A percentile compares a stretch with the other conserved stretches of the same genome.
phyloP scores from a whole-genome alignment of 2,329 filamentous ascomycete genomes.

The Tolypocladium tropicale region DNA sequence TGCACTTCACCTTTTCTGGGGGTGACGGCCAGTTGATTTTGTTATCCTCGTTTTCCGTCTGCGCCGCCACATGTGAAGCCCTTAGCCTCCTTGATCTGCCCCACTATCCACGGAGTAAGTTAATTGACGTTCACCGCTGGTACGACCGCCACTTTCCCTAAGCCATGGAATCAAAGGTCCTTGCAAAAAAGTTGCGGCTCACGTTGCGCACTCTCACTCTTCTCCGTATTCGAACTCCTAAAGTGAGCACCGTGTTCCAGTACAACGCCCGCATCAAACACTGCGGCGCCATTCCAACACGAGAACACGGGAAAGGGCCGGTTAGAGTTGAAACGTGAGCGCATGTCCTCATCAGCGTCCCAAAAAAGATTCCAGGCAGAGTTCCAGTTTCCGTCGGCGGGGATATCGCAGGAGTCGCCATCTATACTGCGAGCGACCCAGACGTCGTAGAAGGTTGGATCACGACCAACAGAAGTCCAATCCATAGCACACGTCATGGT shows the following conservation, averaged over 20 bases:
- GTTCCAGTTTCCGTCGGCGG: slow-evolving; percentile 37
- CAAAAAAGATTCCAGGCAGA: slow-evolving; percentile 41
- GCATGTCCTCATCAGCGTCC: slow-evolving; percentile 29
- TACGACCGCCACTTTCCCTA: slow-evolving; percentile 43
- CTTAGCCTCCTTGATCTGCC: slow-evolving; percentile 36
- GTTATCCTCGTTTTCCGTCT: background rate
- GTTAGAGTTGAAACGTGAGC: slow-evolving; percentile 18
- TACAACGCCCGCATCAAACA: background rate
- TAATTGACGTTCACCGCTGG: slow-evolving; percentile 47
- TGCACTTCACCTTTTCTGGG: slow-evolving; percentile 37
- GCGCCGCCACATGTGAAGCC: slow-evolving; percentile 28
- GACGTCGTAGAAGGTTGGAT: slow-evolving; percentile 46
- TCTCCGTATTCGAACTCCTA: background rate
- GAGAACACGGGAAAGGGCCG: slow-evolving; percentile 49
- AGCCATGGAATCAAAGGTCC: slow-evolving; percentile 41
- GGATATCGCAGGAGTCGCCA: slow-evolving; percentile 43
- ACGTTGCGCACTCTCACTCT: slow-evolving; percentile 33
- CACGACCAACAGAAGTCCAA: slow-evolving; percentile 35
- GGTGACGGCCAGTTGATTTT: slow-evolving; percentile 11
- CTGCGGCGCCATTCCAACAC: slow-evolving; percentile 48
- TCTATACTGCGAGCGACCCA: slow-evolving; percentile 42
- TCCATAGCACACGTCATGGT: slow-evolving; percentile 51
- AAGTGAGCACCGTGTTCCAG: background rate
- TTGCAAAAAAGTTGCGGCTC: slow-evolving; percentile 48
- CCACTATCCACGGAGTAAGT: slow-evolving; percentile 40